Evolutionary conservation across 2,329 filamentous ascomycete species (phyloP).

Genomic region (Cyphellophora attinorum): DNA sequence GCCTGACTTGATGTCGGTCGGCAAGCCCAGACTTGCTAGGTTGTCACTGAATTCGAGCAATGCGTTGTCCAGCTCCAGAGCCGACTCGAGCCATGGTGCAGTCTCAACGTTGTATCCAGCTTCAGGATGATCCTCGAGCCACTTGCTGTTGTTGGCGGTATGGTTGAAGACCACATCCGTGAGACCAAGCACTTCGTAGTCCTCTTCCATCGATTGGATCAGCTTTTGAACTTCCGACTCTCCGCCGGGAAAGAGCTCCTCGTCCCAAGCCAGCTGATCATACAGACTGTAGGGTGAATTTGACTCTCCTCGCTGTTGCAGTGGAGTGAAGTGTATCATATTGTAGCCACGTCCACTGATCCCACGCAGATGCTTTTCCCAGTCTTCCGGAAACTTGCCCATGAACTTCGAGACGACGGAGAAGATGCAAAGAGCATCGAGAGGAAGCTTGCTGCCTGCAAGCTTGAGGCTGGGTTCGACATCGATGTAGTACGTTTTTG

Average conservation of each 20-base stretch:
- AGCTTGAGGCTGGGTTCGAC: conserved; percentile 73
- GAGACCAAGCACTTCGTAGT: conserved; percentile 75
- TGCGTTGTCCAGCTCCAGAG: conserved; percentile 66
- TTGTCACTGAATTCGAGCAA: conserved; percentile 57
- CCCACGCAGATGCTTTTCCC: conserved; percentile 78
- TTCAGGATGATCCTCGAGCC: conserved; percentile 90
- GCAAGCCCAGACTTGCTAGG: conserved; percentile 60
- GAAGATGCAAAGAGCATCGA: conserved; percentile 83
- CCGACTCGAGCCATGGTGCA: conserved; percentile 60
- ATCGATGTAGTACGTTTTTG: conserved; percentile 82
- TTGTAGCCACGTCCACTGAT: conserved; percentile 93
- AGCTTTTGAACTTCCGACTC: conserved; percentile 71
- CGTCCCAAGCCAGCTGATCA: conserved; percentile 83
- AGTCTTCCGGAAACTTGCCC: conserved; percentile 81
- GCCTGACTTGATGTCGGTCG: conserved; percentile 58
- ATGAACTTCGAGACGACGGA: conserved; percentile 97
- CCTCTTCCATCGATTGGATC: conserved; percentile 70
- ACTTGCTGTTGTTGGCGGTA: conserved; percentile 89
- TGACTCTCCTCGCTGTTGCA: conserved; percentile 78
- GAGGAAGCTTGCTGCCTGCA: conserved; percentile 62
- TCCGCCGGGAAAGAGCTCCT: conserved; percentile 69
- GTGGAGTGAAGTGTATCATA: conserved; percentile 95
- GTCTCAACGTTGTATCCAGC: conserved; percentile 90
- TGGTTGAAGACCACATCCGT: conserved; percentile 98
- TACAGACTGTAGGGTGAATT: conserved; percentile 97